Evolutionary conservation across 768 basidiomycete genomes (phyloP).

Genomic region (Amylocystis lapponica): DNA sequence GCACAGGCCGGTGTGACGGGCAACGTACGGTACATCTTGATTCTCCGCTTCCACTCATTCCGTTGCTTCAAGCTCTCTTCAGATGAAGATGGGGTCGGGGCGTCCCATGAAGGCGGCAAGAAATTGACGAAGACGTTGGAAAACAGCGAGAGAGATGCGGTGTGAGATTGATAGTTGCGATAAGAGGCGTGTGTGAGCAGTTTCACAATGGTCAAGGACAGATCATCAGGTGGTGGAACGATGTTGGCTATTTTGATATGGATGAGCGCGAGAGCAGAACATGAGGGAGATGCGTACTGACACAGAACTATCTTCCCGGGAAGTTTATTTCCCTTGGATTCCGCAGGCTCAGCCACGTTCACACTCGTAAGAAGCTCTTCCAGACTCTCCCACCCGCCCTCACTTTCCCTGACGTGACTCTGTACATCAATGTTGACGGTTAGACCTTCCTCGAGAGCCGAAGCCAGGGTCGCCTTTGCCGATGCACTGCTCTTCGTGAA

Average conservation of each 20-base stretch:
- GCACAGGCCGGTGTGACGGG: too few species aligned
- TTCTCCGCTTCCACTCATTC: slow-evolving; percentile 57
- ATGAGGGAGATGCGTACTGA: slow-evolving; percentile 24
- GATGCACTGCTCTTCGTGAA: slow-evolving; percentile 46
- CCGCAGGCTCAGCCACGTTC: slow-evolving; percentile 29
- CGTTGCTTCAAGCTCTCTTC: slow-evolving; percentile 40
- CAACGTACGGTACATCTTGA: slow-evolving; percentile 87
- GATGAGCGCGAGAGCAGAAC: not conserved
- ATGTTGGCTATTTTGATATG: slow-evolving; percentile 62
- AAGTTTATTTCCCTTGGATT: slow-evolving; percentile 30
- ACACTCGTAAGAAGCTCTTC: slow-evolving; percentile 70
- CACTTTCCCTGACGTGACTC: slow-evolving; percentile 43
- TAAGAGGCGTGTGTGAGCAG: slow-evolving; percentile 76
- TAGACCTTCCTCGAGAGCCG: slow-evolving; percentile 58
- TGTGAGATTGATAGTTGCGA: slow-evolving; percentile 63
- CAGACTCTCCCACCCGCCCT: slow-evolving; percentile 55
- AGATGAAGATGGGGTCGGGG: slow-evolving; percentile 34
- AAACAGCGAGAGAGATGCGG: slow-evolving; percentile 68
- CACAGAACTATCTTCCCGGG: slow-evolving; percentile 61
- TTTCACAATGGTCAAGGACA: slow-evolving; percentile 67
- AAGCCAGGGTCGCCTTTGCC: slow-evolving; percentile 50
- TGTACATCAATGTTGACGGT: slow-evolving; percentile 70
- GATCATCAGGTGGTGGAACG: slow-evolving; percentile 72
- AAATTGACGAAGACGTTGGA: slow-evolving; percentile 71
- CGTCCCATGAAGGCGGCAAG: slow-evolving; percentile 70